Evolutionary conservation across 129 eudicot genomes (phyloP).

Genomic region (Helianthus annuus): DNA sequence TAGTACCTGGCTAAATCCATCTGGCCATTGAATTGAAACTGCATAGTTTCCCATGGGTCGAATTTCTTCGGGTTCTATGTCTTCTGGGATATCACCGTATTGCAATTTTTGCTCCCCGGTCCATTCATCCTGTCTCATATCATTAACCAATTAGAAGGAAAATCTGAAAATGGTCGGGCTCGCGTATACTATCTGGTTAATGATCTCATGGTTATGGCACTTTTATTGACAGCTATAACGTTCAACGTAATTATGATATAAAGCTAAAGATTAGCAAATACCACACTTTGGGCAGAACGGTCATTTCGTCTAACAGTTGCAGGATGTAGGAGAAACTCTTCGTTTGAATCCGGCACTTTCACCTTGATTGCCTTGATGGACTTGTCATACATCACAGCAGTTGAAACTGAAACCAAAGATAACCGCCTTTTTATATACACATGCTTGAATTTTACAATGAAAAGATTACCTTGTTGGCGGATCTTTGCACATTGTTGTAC

Average conservation of each 20-base stretch:
- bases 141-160: slow-evolving; percentile 5
- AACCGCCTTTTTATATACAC: not conserved
- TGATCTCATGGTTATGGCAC: not conserved
- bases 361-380: slow-evolving; percentile 89
- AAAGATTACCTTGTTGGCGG: slow-evolving; percentile 87
- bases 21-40: slow-evolving; percentile 97
- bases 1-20: slow-evolving; percentile 90
- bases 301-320: slow-evolving; percentile 98
- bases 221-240: not conserved
- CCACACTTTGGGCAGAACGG: slow-evolving; percentile 99
- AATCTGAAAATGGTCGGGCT: slow-evolving; percentile 1
- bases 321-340: slow-evolving; percentile 89
- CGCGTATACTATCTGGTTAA: not conserved
- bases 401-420: slow-evolving; percentile 67
- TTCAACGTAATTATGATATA: not conserved
- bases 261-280: slow-evolving; percentile 44
- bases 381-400: slow-evolving; percentile 87
- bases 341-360: slow-evolving; percentile 92
- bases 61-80: slow-evolving; percentile 95
- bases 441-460: not conserved
- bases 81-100: slow-evolving; percentile 81
- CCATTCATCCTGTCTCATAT: slow-evolving; percentile 78
- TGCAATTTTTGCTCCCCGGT: slow-evolving; percentile 88
- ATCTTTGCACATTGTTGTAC: slow-evolving; percentile 99
- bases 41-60: slow-evolving; percentile 99